Evolutionary conservation across 148 eudicot species (phyloP).

Genomic region (Hydrangea macrophylla): DNA sequence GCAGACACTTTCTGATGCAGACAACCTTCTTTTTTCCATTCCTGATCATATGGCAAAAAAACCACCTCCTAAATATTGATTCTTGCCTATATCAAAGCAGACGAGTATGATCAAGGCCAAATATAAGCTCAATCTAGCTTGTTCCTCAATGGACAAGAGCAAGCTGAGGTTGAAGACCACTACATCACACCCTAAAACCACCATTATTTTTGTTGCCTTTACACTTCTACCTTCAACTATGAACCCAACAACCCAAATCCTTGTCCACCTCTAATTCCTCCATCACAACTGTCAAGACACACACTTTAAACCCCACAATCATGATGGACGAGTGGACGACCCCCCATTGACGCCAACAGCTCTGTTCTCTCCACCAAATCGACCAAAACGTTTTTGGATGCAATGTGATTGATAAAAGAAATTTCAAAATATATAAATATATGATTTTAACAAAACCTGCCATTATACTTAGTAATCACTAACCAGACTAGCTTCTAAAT

Average conservation of each 20-base stretch:
- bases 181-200: background rate
- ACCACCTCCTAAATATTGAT: no score
- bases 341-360: background rate
- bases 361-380: background rate
- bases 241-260: background rate
- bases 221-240: background rate
- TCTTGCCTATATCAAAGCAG: background rate
- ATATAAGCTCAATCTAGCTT: background rate
- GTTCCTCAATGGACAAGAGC: background rate
- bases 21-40: no score
- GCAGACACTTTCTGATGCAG: no score
- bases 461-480: no score
- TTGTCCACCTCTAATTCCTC: background rate
- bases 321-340: no score
- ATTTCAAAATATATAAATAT: background rate
- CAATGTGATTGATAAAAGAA: background rate
- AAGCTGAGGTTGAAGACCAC: background rate
- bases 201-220: background rate
- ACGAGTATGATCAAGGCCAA: background rate
- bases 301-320: background rate
- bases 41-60: no score
- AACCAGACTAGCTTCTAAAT: no score
- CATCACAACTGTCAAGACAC: background rate
- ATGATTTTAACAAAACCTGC: no score
- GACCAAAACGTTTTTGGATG: background rate